Base-by-base conservation (phyloP, 2,329 filamentous ascomycete genomes). In the Grosmannia clavigera region DNA sequence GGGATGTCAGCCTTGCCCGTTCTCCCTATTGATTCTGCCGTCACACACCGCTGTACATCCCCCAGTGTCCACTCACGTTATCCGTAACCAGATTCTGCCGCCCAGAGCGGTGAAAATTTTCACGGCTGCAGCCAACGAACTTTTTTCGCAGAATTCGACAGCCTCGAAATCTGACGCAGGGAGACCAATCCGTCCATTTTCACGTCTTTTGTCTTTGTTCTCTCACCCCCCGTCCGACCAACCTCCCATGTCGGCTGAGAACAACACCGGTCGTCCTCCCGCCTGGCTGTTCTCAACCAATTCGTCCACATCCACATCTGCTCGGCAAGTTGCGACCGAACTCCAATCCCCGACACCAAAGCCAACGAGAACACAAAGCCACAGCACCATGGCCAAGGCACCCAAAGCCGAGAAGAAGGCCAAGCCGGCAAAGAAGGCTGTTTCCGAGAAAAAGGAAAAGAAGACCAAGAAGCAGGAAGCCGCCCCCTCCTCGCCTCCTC, bases 401-500 rank as follows among this genome's bases (percentile, higher is more conserved):
- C 61, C 57, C 38, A 64, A 64, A 50, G 14, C 54, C 50, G 57
- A 61, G 46, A 64, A 64, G 52, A 22, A 57, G 55, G 58, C 60
- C 60, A 67, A 67, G 60, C 56, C 64, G 46, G 55, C 43, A 27
- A 62, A 65, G 56, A 60, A 65, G 46, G 48, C 58, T 55, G 67
- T 63, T 40, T 61, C 55, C 38, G 55, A 16, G 14, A 58, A 58
- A 10, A 52, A 58, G 55, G 46, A 55, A 57, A 66, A 65, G 56
- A 66, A 53, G 58, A 29, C 29, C 33, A 61, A 64, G 55, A 61
- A 65, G 54, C 48, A 43, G 54, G 52, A 58, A 14, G 53, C 64
- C 19, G 60, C 64, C 51, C 62, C 63, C 3, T 16, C 62, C 6
- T 58, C 70, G 74, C 55, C 82, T 31, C 79, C 86, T 5, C 71